Base-by-base conservation (phyloP, 768 basidiomycete species). In the Naematelia encephala region DNA sequence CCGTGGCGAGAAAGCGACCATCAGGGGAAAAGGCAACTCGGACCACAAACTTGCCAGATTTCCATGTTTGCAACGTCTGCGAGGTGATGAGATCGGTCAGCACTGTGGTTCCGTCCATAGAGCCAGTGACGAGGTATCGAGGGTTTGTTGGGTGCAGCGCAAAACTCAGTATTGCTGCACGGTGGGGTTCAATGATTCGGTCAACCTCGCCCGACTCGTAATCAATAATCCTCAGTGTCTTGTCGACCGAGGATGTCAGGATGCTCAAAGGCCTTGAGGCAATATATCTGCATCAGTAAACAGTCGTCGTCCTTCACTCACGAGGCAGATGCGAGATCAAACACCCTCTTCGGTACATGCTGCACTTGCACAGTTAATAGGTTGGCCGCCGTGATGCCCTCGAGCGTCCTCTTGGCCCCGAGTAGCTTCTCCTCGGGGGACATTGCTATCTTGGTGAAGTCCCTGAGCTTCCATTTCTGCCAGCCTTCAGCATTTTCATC, bases 81-180 rank as follows among this genome's bases (percentile, higher is more conserved):
- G 46, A 45, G 11, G 75, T 73, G 57, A 77, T 70, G 19, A 77
- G 57, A 49, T 77, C 75, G 12, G 70, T 74, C 4, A 77, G 59
- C 11, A 70, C 54, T 26, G 75, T 68, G 19, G 72, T 73, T 52
- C 66, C 73, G 54, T 66, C 75, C 77, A 65, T 78, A 34, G 67
- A 76, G 12, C 72, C 70, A 1, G 75, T 73, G 27, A 77, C 34
- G 26, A 77, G 59, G 34, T 77, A 77, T 12, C 75, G 60, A 14
- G 60, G 53, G 25, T 64, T 63, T 10, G 46, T 45, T 8, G 75
- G 73, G 51, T 77, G 75, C 3, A 69, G 21, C 1, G 67, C 69
- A 39, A 75, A 70, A 14, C 55, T 57, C 12, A 77, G 47, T 1
- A 77, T 62, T 4, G 75, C 73, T 5, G 75, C 75, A 51, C 63